phyloP scores from a whole-genome alignment of 106 monocot genomes.

The Acanthochlamys bracteata region DNA sequence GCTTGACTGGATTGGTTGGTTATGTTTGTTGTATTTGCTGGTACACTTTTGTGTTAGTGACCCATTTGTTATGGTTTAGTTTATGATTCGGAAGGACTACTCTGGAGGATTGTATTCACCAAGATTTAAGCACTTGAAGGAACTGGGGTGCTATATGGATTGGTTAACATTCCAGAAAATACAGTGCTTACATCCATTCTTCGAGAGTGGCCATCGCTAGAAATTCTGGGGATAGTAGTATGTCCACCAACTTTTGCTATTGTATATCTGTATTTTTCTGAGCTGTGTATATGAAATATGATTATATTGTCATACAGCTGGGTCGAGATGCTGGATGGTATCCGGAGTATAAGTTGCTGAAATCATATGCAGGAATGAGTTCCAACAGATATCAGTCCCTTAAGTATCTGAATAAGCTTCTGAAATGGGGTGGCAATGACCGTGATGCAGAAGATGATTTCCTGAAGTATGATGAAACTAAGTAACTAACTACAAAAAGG shows the following conservation, averaged over 20 bases:
- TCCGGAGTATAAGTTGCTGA: not conserved
- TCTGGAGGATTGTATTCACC: not conserved
- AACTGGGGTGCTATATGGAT: slow-evolving; percentile 8
- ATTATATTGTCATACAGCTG: not conserved
- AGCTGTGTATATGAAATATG: not conserved
- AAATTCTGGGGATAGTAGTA: slow-evolving; percentile 1
- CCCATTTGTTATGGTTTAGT: not conserved
- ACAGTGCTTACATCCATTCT: not conserved
- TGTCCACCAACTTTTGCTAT: not conserved
- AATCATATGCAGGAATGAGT: not conserved
- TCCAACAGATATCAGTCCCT: not conserved
- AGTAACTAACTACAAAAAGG: slow-evolving; percentile 1
- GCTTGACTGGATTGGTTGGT: not conserved
- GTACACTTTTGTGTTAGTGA: not conserved
- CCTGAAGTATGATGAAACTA: not conserved
- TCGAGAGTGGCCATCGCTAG: slow-evolving; percentile 1
- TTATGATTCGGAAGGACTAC: slow-evolving; percentile 2
- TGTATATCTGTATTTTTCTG: not conserved
- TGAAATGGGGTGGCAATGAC: not conserved
- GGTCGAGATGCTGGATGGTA: not conserved
- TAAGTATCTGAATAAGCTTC: not conserved
- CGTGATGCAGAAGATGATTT: not conserved
- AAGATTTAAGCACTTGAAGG: slow-evolving; percentile 1
- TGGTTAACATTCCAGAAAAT: not conserved
- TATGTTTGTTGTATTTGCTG: too few species aligned